phyloP scores from a whole-genome alignment of 1,139 yeast genomes.

The Pichia sp. region DNA sequence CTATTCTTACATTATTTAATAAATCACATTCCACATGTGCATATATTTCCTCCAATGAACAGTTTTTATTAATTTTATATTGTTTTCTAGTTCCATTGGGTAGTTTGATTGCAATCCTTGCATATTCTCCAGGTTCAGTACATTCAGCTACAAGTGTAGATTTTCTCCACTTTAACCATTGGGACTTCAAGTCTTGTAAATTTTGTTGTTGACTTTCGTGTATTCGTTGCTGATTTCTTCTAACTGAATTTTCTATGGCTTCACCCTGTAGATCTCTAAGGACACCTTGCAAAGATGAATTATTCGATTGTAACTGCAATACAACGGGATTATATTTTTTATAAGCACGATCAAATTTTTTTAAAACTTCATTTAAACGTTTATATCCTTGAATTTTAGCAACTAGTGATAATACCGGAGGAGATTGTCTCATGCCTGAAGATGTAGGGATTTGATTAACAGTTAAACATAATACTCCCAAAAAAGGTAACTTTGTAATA shows the following conservation, averaged over 20 bases:
- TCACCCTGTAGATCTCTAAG: conserved; percentile 70
- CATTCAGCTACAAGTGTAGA: conserved; percentile 35
- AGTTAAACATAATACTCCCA: conserved; percentile 62
- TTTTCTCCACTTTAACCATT: conserved; percentile 46
- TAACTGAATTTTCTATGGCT: conserved; percentile 67
- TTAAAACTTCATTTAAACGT: conserved; percentile 29
- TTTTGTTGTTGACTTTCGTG: conserved; percentile 11
- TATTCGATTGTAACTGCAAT: conserved; percentile 50
- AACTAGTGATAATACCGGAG: conserved; percentile 55
- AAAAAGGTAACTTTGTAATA: conserved; percentile 72
- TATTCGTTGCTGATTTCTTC: conserved; percentile 37
- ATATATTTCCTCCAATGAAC: conserved; percentile 50
- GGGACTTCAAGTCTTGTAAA: conserved; percentile 7
- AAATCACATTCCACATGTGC: conserved; percentile 47
- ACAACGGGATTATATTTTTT: conserved; percentile 59
- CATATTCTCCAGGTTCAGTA: conserved; percentile 25
- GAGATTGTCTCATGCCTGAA: conserved; percentile 47
- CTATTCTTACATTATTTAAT: conserved; percentile 27
- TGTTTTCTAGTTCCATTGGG: conserved; percentile 46
- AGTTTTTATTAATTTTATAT: conserved; percentile 41
- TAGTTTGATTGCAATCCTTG: conserved; percentile 56
- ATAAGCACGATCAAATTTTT: conserved; percentile 39
- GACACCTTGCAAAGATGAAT: conserved; percentile 50
- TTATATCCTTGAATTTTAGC: conserved; percentile 59
- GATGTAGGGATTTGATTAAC: conserved; percentile 51